Evolutionary conservation across 371 early-diverging fungal genomes (phyloP).

Genomic region (Sporodiniella umbellata): DNA sequence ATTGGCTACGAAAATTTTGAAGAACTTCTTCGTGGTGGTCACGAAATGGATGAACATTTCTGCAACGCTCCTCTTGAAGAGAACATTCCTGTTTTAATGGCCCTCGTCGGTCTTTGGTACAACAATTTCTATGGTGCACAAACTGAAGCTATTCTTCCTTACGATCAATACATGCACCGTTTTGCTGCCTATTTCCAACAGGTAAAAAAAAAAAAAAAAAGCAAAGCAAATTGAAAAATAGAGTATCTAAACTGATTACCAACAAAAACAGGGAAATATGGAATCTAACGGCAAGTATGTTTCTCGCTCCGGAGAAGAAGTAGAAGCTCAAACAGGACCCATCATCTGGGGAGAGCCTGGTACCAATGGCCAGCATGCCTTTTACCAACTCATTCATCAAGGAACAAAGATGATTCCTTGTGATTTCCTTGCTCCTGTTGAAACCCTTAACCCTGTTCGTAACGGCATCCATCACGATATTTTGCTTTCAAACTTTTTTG

Average conservation of each 20-base stretch:
- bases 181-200: constrained; percentile 99
- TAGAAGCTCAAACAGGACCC: constrained; percentile 89
- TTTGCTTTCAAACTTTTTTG: constrained; percentile 97
- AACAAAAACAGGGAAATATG: constrained; percentile 87
- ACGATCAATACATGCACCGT: constrained; percentile 97
- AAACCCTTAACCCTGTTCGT: constrained; percentile 83
- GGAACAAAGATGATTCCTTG: constrained; percentile 95
- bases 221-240: too few relatives aligned
- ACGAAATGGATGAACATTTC: constrained; percentile 97
- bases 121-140: constrained; percentile 96
- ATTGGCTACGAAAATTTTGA: constrained; percentile 97
- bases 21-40: constrained; percentile 89
- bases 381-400: constrained; percentile 99
- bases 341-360: constrained; percentile 99
- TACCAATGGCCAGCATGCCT: constrained; percentile 99
- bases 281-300: constrained; percentile 99
- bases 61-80: constrained; percentile 79
- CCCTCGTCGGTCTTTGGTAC: constrained; percentile 96
- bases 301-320: constrained; percentile 74
- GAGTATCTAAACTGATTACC: too few relatives aligned
- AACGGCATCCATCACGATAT: constrained; percentile 87
- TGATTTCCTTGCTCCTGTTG: constrained; percentile 96
- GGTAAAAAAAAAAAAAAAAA: constrained; percentile 26
- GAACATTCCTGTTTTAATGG: constrained; percentile 94
- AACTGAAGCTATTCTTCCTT: constrained; percentile 96